Evolutionary conservation across 2,329 filamentous ascomycete genomes (phyloP), one percentile per base, ranked within the genome.

Genomic region (Sporothrix euskadiensis): DNA sequence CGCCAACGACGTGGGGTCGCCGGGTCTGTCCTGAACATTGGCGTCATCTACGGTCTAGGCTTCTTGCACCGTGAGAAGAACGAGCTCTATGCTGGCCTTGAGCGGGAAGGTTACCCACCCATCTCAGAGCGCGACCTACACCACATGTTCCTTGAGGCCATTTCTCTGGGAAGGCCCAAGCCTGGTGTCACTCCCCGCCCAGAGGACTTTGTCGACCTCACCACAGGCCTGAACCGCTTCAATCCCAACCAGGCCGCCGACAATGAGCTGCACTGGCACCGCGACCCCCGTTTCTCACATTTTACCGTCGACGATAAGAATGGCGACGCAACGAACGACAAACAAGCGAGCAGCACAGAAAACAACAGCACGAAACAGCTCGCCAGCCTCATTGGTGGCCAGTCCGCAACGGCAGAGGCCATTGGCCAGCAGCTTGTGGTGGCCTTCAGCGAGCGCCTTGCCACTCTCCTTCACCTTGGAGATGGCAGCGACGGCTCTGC

Each of bases 41-140:
- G 83, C 26, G 83, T 84, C 69, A 82, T 84, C 47, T 84, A 84
- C 75, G 83, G 83, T 0, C 78, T 85, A 0, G 83, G 83, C 0
- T 81, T 84, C 73, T 76, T 84, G 16, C 81, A 83, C 49, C 81
- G 83, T 19, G 82, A 84, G 76, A 81, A 81, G 75, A 78, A 79
- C 0, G 75, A 81, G 12, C 75, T 84, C 2, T 85, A 85, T 73
- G 75, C 76, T 0, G 81, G 82, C 1, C 80, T 85, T 0, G 82
- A 83, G 79, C 78, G 82, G 4, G 83, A 85, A 14, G 83, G 83
- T 6, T 85, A 85, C 73, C 83, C 82, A 71, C 83, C 83, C 49
- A 81, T 87, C 14, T 86, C 85, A 2, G 86, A 88, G 77, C 80
- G 81, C 3, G 85, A 87, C 71, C 77, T 88, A 19, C 85, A 87